Conservation (phyloP, 148 eudicot species). For the Chenopodium formosanum region DNA sequence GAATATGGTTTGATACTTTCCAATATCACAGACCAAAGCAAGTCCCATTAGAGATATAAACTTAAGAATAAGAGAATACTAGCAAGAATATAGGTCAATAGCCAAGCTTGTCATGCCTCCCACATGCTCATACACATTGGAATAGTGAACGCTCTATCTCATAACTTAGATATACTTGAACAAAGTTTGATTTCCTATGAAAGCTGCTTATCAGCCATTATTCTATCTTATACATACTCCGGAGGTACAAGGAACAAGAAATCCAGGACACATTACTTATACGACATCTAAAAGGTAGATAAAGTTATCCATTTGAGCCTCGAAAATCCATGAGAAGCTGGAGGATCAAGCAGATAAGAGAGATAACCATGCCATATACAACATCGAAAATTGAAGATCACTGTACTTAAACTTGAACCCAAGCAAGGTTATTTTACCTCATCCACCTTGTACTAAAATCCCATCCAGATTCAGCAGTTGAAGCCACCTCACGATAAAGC, state of each 20-base stretch:
- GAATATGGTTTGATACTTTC: neutral
- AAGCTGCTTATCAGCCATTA: neutral
- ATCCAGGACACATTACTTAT: neutral
- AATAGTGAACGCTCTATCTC: neutral
- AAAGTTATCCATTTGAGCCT: neutral
- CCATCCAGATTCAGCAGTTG: conserved; percentile 96
- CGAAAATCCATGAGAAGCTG: neutral
- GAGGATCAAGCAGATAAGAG: neutral
- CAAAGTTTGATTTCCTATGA: neutral
- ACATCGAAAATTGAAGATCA: neutral
- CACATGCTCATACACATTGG: neutral
- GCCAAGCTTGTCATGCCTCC: neutral
- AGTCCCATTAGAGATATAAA: neutral
- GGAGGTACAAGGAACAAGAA: neutral
- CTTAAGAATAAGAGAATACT: neutral
- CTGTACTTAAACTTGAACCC: neutral
- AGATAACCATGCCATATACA: neutral
- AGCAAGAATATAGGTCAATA: neutral
- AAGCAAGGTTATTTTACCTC: conserved; percentile 50
- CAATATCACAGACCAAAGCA: neutral
- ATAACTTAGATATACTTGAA: neutral
- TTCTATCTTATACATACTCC: neutral
- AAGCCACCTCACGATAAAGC: conserved; percentile 79
- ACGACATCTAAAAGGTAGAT: neutral
- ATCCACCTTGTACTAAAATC: conserved; percentile 98